Conservation (phyloP, 2,329 filamentous ascomycete species). For the Phialophora chinensis region DNA sequence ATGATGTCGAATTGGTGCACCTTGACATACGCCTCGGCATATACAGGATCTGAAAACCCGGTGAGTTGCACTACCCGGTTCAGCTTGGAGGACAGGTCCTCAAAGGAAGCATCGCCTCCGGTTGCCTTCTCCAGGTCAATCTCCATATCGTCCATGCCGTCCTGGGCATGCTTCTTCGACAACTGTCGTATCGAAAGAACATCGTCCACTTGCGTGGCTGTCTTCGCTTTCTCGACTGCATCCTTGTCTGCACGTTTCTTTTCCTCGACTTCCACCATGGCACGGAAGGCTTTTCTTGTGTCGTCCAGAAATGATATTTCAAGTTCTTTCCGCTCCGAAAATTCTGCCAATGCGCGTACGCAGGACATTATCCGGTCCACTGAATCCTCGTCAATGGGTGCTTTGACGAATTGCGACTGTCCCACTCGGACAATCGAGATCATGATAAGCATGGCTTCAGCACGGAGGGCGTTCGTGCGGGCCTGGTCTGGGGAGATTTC, state of each 20-base stretch:
- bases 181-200: slow-evolving; percentile 91
- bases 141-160: slow-evolving; percentile 84
- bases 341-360: slow-evolving; percentile 88
- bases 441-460: slow-evolving; percentile 99
- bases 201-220: slow-evolving; percentile 93
- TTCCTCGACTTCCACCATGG: slow-evolving; percentile 96
- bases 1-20: slow-evolving; percentile 99
- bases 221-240: slow-evolving; percentile 89
- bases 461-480: slow-evolving; percentile 89
- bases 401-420: slow-evolving; percentile 98
- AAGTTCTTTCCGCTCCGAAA: slow-evolving; percentile 84
- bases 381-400: slow-evolving; percentile 95
- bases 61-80: slow-evolving; percentile 96
- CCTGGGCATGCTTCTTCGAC: slow-evolving; percentile 83
- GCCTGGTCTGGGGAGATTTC: slow-evolving; percentile 86
- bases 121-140: slow-evolving; percentile 92
- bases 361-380: slow-evolving; percentile 99
- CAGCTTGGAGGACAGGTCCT: slow-evolving; percentile 91
- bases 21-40: slow-evolving; percentile 98
- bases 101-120: slow-evolving; percentile 80
- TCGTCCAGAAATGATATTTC: slow-evolving; percentile 93
- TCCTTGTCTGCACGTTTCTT: slow-evolving; percentile 97
- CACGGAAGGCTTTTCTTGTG: slow-evolving; percentile 91
- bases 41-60: slow-evolving; percentile 96
- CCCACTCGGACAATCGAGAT: slow-evolving; percentile 97